Conservation (phyloP, 441 rosid genomes). For the Euphorbia schlechtendalii region DNA sequence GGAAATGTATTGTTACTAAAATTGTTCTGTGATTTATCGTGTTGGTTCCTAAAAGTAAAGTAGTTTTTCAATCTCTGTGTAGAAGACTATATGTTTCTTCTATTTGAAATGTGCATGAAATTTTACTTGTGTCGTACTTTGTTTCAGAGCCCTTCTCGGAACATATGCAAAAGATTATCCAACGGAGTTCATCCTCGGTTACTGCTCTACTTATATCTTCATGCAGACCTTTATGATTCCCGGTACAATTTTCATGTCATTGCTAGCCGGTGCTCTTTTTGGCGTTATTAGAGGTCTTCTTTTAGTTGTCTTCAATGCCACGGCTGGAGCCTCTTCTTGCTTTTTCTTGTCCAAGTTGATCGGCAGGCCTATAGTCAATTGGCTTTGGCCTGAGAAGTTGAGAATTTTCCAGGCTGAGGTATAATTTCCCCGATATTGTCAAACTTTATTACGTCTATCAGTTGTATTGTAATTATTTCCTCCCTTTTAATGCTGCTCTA, state of each 20-base stretch:
- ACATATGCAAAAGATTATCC: conserved; percentile 78
- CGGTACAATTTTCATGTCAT: conserved; percentile 98
- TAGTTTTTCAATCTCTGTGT: neutral
- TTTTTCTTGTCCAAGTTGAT: conserved; percentile 84
- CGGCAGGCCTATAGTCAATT: conserved; percentile 78
- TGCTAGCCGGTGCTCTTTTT: conserved; percentile 96
- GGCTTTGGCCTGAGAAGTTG: conserved; percentile 96
- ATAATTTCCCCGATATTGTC: neutral
- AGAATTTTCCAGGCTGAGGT: conserved; percentile 93
- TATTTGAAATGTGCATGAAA: neutral
- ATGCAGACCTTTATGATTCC: conserved; percentile 99
- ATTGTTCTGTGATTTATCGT: neutral
- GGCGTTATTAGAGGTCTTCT: conserved; percentile 81
- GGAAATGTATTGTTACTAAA: neutral
- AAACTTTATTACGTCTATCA: conserved; percentile 1
- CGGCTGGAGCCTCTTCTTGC: conserved; percentile 93
- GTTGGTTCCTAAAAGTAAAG: neutral
- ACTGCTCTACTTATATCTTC: conserved; percentile 91
- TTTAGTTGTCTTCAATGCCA: conserved; percentile 84
- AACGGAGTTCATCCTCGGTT: conserved; percentile 75
- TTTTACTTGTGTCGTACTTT: conserved; percentile 13
- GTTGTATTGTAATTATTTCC: neutral
- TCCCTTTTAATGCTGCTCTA: neutral
- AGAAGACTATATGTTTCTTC: neutral
- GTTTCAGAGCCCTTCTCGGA: conserved; percentile 70